Percentiles rank a stretch among this genome's conserved stretches.
phyloP scores from a whole-genome alignment of 192 early-diverging fungal species.

The Neocallimastix lanati region DNA sequence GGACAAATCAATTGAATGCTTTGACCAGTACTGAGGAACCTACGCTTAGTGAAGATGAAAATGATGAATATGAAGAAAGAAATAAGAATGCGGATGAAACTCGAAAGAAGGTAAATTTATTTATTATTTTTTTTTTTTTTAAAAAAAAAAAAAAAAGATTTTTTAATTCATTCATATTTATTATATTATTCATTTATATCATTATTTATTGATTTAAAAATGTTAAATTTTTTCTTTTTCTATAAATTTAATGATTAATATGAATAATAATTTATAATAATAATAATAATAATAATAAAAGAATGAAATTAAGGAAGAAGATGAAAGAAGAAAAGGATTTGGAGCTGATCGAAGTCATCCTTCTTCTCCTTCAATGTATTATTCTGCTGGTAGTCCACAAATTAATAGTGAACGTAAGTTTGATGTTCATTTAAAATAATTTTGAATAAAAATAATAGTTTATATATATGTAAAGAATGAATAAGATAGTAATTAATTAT shows the following conservation, averaged over 20 bases:
- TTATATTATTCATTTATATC: too few relatives aligned
- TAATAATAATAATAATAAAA: too few relatives aligned
- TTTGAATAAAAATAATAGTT: too few relatives aligned
- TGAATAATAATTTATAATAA: too few relatives aligned
- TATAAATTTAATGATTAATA: too few relatives aligned
- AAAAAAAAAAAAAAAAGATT: not conserved
- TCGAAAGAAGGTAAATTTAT: not conserved
- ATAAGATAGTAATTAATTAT: too few relatives aligned
- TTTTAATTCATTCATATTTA: too few relatives aligned
- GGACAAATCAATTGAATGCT: slow-evolving; percentile 66
- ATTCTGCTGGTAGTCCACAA: not conserved
- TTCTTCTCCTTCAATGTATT: not conserved
- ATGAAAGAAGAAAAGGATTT: not conserved
- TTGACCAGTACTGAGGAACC: slow-evolving; percentile 37
- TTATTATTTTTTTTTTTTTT: too few relatives aligned
- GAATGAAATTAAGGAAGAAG: not conserved
- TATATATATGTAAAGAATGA: too few relatives aligned
- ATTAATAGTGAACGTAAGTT: not conserved
- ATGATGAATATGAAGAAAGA: slow-evolving; percentile 34
- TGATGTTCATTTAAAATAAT: too few relatives aligned
- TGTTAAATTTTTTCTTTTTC: too few relatives aligned
- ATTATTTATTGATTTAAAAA: too few relatives aligned
- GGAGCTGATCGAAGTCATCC: not conserved
- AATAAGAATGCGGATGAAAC: slow-evolving; percentile 14
- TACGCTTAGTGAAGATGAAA: slow-evolving; percentile 20